Base-by-base conservation (phyloP, 139 green algal genomes). In the Picochlorum sp. region DNA sequence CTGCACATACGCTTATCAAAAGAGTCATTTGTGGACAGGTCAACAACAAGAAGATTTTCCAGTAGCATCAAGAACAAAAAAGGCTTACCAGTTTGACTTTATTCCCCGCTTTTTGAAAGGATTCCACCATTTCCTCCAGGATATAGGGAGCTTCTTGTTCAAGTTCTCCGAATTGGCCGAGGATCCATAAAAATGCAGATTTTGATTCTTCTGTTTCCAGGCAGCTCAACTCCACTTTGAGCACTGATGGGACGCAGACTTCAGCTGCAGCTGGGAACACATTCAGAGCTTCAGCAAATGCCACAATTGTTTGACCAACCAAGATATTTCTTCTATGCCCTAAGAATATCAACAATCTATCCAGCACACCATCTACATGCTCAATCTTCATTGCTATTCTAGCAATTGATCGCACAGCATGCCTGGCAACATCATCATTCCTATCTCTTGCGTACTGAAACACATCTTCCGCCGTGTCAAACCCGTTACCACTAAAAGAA, bases 391-490 rank as follows among this genome's bases (percentile, higher is more conserved):
- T 55, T 4, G 85, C 83, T 31, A 93, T 87, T 45, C 65, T 68
- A 4, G 80, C 73, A 0, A 95, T 81, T 14, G 82, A 76, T 13
- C 73, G 65, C 41, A 93, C 80, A 5, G 82, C 86, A 50, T 84
- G 74, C n/a, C 81, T 62, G 0, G 81, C 85, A 57, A 89, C 77
- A 35, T 71, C 65, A 14, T 82, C 74, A 26, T 81, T 80, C 35
- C 79, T 79, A 72, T 90, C 84, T 5, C 69, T 58, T 0, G 82
- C 73, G 37, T 89, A 89, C 80, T 61, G 70, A 24, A 52, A 79
- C 30, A 94, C 65, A 72, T 98, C 91, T 7, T 79, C 87, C 3
- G 91, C 89, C 22, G 96, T 94, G 16, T 97, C 90, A 43, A 91
- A 95, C 8, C 83, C 88, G 55, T 97, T 97, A 61, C 53, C 65